Percentiles rank a stretch among this genome's conserved stretches.
Evolutionary conservation across 208 protist genomes (phyloP).

Genomic region (Porcisia hertigi): DNA sequence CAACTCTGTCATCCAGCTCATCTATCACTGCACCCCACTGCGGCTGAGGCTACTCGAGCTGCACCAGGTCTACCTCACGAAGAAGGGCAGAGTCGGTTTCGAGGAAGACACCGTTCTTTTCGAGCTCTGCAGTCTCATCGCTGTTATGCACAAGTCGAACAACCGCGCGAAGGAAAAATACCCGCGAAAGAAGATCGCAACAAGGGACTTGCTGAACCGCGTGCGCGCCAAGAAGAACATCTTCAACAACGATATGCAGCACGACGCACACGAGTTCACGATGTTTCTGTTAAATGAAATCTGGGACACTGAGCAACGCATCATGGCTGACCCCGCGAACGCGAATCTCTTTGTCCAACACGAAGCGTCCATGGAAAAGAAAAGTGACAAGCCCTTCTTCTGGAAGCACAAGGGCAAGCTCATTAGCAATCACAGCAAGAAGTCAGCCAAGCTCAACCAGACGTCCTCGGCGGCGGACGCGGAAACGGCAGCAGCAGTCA

Average conservation of each 20-base stretch:
- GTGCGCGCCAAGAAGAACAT: slow-evolving; percentile 54
- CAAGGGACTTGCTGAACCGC: slow-evolving; percentile 46
- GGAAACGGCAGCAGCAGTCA: no score
- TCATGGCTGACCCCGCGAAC: slow-evolving; percentile 71
- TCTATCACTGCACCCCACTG: slow-evolving; percentile 90
- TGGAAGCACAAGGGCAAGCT: slow-evolving; percentile 41
- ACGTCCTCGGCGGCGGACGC: background rate
- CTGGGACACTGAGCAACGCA: slow-evolving; percentile 72
- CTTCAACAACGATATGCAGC: slow-evolving; percentile 84
- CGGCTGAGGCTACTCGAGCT: slow-evolving; percentile 77
- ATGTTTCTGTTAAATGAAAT: slow-evolving; percentile 90
- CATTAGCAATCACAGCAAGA: slow-evolving; percentile 16
- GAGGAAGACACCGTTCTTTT: slow-evolving; percentile 69
- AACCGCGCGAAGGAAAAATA: slow-evolving; percentile 52
- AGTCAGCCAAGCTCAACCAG: slow-evolving; percentile 16
- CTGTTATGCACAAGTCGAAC: slow-evolving; percentile 86
- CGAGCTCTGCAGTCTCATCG: slow-evolving; percentile 69
- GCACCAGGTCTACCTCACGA: slow-evolving; percentile 56
- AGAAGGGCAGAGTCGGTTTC: slow-evolving; percentile 57
- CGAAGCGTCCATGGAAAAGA: slow-evolving; percentile 48
- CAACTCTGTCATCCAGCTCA: slow-evolving; percentile 89
- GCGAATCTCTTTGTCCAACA: slow-evolving; percentile 45
- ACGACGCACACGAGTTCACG: slow-evolving; percentile 92
- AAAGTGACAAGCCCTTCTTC: slow-evolving; percentile 38
- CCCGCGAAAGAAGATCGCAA: slow-evolving; percentile 39